A percentile compares a stretch with the other conserved stretches of the same genome.
These are phyloP conservation scores for Nasturtium officinale DNA, from an alignment of 345 rosid species.

Conservation along the genomic window DNA sequence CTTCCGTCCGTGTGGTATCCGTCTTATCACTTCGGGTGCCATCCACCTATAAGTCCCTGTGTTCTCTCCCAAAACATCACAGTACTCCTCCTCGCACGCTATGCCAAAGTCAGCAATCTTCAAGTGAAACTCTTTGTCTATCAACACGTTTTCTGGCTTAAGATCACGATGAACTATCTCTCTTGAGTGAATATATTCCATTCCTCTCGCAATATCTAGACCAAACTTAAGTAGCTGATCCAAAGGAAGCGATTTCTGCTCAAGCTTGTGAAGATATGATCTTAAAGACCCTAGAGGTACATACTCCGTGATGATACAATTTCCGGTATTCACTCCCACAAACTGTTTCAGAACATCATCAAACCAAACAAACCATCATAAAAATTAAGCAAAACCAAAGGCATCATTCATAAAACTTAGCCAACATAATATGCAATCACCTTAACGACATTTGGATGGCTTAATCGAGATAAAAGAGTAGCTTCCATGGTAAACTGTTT, in stretches of 20 bases:
- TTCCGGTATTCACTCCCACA: slow-evolving; percentile 58
- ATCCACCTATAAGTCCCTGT: slow-evolving; percentile 92
- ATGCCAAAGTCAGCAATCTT: slow-evolving; percentile 93
- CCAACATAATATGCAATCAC: slow-evolving; percentile 40
- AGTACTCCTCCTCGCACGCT: slow-evolving; percentile 72
- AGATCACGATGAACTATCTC: slow-evolving; percentile 87
- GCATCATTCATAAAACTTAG: not conserved
- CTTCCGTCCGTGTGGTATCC: slow-evolving; percentile 62
- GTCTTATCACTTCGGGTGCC: slow-evolving; percentile 88
- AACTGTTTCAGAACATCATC: slow-evolving; percentile 46
- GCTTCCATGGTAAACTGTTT: slow-evolving; percentile 76
- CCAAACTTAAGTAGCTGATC: slow-evolving; percentile 54
- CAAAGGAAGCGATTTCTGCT: slow-evolving; percentile 59
- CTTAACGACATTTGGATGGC: slow-evolving; percentile 72
- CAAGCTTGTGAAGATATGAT: slow-evolving; percentile 73
- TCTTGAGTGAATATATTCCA: slow-evolving; percentile 78
- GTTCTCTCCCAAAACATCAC: slow-evolving; percentile 63
- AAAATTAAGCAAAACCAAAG: not conserved
- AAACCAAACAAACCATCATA: slow-evolving; percentile 13
- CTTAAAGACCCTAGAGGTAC: slow-evolving; percentile 68
- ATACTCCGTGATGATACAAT: slow-evolving; percentile 62
- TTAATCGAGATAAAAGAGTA: slow-evolving; percentile 64
- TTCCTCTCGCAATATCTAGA: slow-evolving; percentile 79
- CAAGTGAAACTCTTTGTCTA: slow-evolving; percentile 59
- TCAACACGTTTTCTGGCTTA: slow-evolving; percentile 80